Conservation (phyloP, 306 rosid species). For the Argentina anserina region DNA sequence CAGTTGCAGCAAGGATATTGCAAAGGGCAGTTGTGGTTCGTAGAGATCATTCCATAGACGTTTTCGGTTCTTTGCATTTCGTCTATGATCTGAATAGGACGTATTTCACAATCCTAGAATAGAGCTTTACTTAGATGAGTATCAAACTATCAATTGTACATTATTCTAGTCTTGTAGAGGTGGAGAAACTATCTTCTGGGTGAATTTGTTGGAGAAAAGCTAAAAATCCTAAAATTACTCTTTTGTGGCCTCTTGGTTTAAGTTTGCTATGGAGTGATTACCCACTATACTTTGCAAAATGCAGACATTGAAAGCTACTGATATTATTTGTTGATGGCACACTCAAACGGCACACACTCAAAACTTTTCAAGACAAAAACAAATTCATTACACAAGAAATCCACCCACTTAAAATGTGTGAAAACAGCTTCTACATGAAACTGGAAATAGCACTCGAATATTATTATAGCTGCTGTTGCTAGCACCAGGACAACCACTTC, state of each 20-base stretch:
- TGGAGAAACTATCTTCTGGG: neutral
- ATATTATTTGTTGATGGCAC: neutral
- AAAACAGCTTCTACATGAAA: conserved; percentile 19
- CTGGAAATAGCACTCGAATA: neutral
- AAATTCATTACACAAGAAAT: neutral
- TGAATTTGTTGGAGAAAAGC: neutral
- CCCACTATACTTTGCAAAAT: neutral
- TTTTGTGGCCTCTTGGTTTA: too few relatives aligned
- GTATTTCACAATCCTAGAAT: neutral
- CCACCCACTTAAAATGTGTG: neutral
- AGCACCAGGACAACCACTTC: neutral
- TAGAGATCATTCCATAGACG: neutral
- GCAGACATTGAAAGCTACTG: neutral
- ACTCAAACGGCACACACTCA: neutral
- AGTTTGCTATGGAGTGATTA: too few relatives aligned
- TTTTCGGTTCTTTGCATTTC: neutral
- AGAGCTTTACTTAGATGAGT: neutral
- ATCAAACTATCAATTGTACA: neutral
- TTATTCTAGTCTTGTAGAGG: neutral
- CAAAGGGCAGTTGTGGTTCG: neutral
- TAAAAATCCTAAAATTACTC: neutral
- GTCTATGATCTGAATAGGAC: neutral
- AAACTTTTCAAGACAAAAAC: neutral
- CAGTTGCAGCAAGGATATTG: neutral
- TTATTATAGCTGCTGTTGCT: neutral